Evolutionary conservation across 352 stramenopile species (phyloP).

Genomic region (Globisporangium solare): DNA sequence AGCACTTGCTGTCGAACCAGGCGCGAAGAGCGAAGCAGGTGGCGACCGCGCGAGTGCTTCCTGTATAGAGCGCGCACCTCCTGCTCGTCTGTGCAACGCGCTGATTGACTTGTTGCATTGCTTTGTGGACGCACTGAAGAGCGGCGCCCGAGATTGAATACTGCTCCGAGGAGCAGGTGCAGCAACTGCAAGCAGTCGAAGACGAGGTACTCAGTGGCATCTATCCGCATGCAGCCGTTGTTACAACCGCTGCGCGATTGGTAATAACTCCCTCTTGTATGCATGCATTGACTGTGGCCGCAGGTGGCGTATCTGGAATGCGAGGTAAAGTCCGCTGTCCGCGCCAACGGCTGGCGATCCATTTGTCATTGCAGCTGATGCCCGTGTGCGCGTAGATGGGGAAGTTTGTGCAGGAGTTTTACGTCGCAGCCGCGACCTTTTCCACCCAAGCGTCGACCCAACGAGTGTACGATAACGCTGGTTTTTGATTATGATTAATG

Average conservation of each 20-base stretch:
- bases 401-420: slow-evolving; percentile 59
- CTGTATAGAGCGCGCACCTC: background rate
- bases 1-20: slow-evolving; percentile 29
- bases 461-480: slow-evolving; percentile 24
- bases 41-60: background rate
- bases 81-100: background rate
- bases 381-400: slow-evolving; percentile 28
- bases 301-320: slow-evolving; percentile 20
- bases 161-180: slow-evolving; percentile 26
- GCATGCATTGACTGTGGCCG: background rate
- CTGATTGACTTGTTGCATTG: too few species aligned
- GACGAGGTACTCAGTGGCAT: slow-evolving; percentile 31
- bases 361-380: background rate
- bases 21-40: slow-evolving; percentile 20
- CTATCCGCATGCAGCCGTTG: background rate
- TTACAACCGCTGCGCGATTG: background rate
- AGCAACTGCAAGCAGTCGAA: slow-evolving; percentile 30
- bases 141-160: slow-evolving; percentile 25
- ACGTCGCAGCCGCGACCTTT: slow-evolving; percentile 47
- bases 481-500: background rate
- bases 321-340: slow-evolving; percentile 13
- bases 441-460: slow-evolving; percentile 33
- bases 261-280: background rate
- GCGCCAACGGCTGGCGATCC: background rate
- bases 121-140: slow-evolving; percentile 8